These are phyloP conservation scores for Vitis vinifera DNA, from an alignment of 164 flowering plant species.

Conservation along the genomic window DNA sequence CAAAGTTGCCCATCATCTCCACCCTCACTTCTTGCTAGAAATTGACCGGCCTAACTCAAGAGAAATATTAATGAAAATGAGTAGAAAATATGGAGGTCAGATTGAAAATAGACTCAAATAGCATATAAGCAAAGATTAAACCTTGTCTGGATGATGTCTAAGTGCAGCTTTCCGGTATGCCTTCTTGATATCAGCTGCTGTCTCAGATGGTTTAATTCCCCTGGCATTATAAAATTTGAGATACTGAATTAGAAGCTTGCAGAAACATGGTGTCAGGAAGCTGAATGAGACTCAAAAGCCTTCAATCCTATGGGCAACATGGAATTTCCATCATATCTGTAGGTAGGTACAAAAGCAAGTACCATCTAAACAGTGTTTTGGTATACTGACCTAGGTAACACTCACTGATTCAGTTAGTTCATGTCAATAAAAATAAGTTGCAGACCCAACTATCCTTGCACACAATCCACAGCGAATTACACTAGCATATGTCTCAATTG, in stretches of 20 bases:
- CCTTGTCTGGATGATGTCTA: slow-evolving; percentile 97
- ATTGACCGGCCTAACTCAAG: slow-evolving; percentile 75
- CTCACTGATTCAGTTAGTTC: too few species aligned
- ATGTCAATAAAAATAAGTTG: too few species aligned
- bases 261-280: not conserved
- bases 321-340: not conserved
- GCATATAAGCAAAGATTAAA: slow-evolving; percentile 15
- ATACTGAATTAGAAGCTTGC: not conserved
- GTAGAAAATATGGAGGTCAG: not conserved
- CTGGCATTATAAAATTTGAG: slow-evolving; percentile 35
- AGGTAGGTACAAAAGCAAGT: too few species aligned
- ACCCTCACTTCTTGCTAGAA: slow-evolving; percentile 72
- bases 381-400: too few species aligned
- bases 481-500: too few species aligned
- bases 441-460: too few species aligned
- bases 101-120: not conserved
- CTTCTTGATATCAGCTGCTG: slow-evolving; percentile 66
- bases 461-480: too few species aligned
- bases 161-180: slow-evolving; percentile 92
- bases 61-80: slow-evolving; percentile 1
- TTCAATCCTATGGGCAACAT: not conserved
- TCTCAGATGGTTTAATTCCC: slow-evolving; percentile 67
- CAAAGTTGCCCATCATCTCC: slow-evolving; percentile 70
- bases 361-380: too few species aligned
- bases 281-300: not conserved